phyloP scores from a whole-genome alignment of 2,329 filamentous ascomycete genomes.

The Diaporthe sp. region DNA sequence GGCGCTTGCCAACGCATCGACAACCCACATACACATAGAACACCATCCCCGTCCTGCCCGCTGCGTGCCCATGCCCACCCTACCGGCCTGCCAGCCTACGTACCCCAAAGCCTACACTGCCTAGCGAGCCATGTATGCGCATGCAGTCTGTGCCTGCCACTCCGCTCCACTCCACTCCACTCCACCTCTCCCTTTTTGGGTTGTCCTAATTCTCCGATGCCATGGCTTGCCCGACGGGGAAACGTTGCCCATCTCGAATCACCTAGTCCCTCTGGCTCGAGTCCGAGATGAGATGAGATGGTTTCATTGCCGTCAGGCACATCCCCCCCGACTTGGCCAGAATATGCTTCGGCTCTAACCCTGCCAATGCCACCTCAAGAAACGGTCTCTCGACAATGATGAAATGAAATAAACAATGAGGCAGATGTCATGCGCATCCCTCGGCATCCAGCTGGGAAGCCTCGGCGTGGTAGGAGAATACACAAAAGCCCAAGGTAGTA shows the following conservation, averaged over 20 bases:
- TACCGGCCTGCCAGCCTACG: not conserved
- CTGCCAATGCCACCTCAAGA: slow-evolving; percentile 17
- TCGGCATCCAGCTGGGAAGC: not conserved
- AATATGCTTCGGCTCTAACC: slow-evolving; percentile 19
- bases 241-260: slow-evolving; percentile 20
- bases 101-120: not conserved
- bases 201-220: slow-evolving; percentile 29
- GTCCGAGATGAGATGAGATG: slow-evolving; percentile 29
- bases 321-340: slow-evolving; percentile 21
- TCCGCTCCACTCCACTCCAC: slow-evolving; percentile 27
- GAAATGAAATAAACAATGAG: not conserved
- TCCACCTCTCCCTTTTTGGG: slow-evolving; percentile 21
- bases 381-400: not conserved
- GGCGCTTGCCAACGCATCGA: slow-evolving; percentile 37
- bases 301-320: slow-evolving; percentile 31
- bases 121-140: too few relatives aligned
- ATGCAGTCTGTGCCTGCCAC: slow-evolving; percentile 10
- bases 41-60: not conserved
- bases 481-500: too few relatives aligned
- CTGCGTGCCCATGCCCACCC: not conserved
- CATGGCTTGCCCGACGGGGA: slow-evolving; percentile 30
- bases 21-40: slow-evolving; percentile 25
- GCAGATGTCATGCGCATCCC: not conserved
- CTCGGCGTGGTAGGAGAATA: not conserved
- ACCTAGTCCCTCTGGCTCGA: slow-evolving; percentile 4